Evolutionary conservation across 1,139 yeast genomes (phyloP), one percentile per base, ranked within the genome.

Genomic region (Geotrichum reessii): DNA sequence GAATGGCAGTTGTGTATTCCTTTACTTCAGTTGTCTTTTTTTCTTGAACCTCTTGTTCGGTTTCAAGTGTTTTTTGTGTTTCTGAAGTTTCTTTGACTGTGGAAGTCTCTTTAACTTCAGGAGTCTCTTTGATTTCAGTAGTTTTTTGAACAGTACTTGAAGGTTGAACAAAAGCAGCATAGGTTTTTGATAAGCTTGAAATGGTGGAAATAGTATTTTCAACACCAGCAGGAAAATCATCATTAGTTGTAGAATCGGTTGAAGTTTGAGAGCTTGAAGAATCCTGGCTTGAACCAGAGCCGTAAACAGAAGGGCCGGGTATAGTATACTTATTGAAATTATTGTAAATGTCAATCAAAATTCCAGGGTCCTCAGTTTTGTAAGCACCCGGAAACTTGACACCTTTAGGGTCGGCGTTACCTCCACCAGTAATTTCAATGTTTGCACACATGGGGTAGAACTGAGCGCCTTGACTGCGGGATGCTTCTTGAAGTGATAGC

Each of bases 351-450:
- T 59, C 25, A 50, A 59, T 47, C 19, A 46, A 28, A 42, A 60
- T 24, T 56, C 58, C 61, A 44, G 62, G 61, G 49, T 61, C 63
- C n/a, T 27, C 47, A 24, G 54, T 50, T 28, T 52, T 31, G 52
- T 61, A 42, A 52, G 63, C 59, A 46, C 60, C 60, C 28, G 60
- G 61, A 47, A 61, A 56, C 55, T 50, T 33, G 47, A 60, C 63
- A 51, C 58, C 60, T 19, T 54, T 50, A 27, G 60, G 61, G 31
- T 48, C 24, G 40, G 56, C 46, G 44, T 24, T 17, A 28, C 63
- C 61, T 17, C 53, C 47, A 37, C 60, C 61, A 31, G 51, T 52
- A 47, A 59, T 49, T 27, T 60, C 40, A 37, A 61, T 47, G 57
- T 56, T 57, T 5, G 56, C 50, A 37, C 60, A 58, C 48, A 48